Evolutionary conservation across 2,329 filamentous ascomycete species (phyloP), one percentile per base, ranked within the genome.

Genomic region (Ascocoryne sarcoides): DNA sequence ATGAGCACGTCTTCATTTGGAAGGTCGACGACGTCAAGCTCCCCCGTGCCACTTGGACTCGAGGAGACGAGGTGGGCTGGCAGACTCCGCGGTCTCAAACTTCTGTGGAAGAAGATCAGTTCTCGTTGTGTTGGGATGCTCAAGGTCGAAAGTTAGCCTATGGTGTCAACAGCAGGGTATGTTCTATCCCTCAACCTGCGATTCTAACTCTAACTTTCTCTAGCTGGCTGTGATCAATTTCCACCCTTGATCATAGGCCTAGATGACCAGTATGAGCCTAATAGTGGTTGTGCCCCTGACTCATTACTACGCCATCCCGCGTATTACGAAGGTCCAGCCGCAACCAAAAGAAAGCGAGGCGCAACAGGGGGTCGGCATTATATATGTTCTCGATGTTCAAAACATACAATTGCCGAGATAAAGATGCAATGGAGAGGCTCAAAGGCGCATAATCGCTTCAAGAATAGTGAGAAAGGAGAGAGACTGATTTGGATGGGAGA

Each of bases 71-170:
- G 48, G 63, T 67, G 1, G 76, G 73, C 4, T 79, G 75, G 73
- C 62, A 73, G 21, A 79, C 71, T 44, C 75, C 75, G 15, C 73
- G 68, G 51, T 66, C 65, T 33, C 68, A 66, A 26, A 53, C 51
- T 10, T 63, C 66, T 5, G 55, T 63, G 1, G 75, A 78, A 16
- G 75, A 79, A 32, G 75, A 79, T 48, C 71, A 78, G 33, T 73
- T 79, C 50, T 79, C 73, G 40, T 55, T 81, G 14, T 71, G 69
- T 48, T 82, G 77, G 77, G 76, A 81, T 59, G 65, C 70, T 4
- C 69, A 70, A 37, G 77, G 77, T 4, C 70, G 75, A 46, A 78
- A 74, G 51, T 62, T 82, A 42, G 76, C 76, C 0, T 81, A 79
- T 55, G 77, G 76, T 12, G 70, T 73, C 4, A 79, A 78, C 51